phyloP scores from a whole-genome alignment of 768 basidiomycete species.

The Amanita fuliginea region DNA sequence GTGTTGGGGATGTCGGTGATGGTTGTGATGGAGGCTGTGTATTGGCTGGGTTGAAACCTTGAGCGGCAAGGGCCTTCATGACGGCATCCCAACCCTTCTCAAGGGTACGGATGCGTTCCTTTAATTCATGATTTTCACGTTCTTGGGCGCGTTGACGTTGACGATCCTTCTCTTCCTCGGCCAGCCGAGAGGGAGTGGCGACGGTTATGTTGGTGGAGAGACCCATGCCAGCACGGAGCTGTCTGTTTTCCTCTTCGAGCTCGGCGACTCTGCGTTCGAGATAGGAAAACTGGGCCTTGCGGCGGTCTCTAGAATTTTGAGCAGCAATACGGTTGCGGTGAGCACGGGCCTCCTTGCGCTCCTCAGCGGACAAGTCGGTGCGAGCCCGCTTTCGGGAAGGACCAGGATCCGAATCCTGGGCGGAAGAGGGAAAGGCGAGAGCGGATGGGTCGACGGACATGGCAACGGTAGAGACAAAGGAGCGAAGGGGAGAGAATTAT shows the following conservation, averaged over 20 bases:
- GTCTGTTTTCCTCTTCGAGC: constrained; percentile 78
- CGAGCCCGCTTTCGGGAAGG: constrained; percentile 71
- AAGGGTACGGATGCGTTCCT: constrained; percentile 65
- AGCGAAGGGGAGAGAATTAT: constrained; percentile 7
- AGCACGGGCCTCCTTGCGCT: constrained; percentile 79
- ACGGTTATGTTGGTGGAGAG: constrained; percentile 15
- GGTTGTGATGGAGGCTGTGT: constrained; percentile 14
- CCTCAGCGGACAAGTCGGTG: constrained; percentile 51
- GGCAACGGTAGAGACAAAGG: constrained; percentile 5
- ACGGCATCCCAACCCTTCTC: constrained; percentile 79
- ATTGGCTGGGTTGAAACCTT: constrained; percentile 46
- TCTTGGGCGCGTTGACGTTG: constrained; percentile 30
- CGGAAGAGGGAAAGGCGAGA: constrained; percentile 17
- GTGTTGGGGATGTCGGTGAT: constrained; percentile 14
- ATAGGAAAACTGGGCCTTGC: constrained; percentile 70
- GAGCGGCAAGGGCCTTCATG: constrained; percentile 60
- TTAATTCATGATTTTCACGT: constrained; percentile 65
- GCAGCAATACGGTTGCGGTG: constrained; percentile 91
- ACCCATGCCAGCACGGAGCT: constrained; percentile 45
- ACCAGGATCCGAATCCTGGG: constrained; percentile 19
- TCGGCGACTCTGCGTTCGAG: constrained; percentile 60
- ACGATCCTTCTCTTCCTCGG: constrained; percentile 32
- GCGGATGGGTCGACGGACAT: constrained; percentile 22
- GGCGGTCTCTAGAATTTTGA: constrained; percentile 84
- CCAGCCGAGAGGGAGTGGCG: constrained; percentile 13